Evolutionary conservation across 1,284 basidiomycete species (phyloP), one percentile per base, ranked within the genome.

Genomic region (Sporisorium graminicola): DNA sequence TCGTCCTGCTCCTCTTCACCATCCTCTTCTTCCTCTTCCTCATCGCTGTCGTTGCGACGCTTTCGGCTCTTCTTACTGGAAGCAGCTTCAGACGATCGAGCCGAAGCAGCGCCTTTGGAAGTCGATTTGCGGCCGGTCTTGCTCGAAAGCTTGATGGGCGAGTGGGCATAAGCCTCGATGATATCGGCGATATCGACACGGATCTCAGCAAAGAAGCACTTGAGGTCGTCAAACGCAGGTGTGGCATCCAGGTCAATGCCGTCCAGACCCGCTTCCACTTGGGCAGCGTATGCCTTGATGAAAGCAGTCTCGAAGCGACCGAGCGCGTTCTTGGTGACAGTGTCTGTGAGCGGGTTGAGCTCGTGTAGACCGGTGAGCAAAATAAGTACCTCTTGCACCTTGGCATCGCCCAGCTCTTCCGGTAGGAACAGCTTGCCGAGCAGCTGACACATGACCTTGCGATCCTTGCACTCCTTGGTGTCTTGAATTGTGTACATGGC

Each of bases 361-460:
- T 62, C 59, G 40, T 68, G 75, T 29, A 79, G 59, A n/a, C 63
- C 65, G 1, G 64, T 63, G 20, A 65, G 69, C 24, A 82, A 44
- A 20, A 81, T 53, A 12, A 74, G 42, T 5, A 80, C 58, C 26
- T 67, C 63, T n/a, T 74, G 65, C 7, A 63, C 78, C 51, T 75
- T 78, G 22, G 52, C 55, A 35, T 88, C 87, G 59, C 93, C 91
- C 1, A 91, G 87, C 24, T 90, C 58, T 2, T 91, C 89, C 0
- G 92, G 91, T 14, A 97, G 87, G 79, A 92, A 89, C 2, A 98
- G 87, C 81, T 95, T 94, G 44, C 89, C 88, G 2, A 98, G 88
- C 43, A 93, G 88, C 64, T 94, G 92, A 65, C 91, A 92, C 16
- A 96, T 86, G 1, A 91, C 89, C 85, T 96, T 97, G 80, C 92